Evolutionary conservation across 139 green algal genomes (phyloP), one percentile per base, ranked within the genome.

Genomic region (Edaphochlamys debaryana): DNA sequence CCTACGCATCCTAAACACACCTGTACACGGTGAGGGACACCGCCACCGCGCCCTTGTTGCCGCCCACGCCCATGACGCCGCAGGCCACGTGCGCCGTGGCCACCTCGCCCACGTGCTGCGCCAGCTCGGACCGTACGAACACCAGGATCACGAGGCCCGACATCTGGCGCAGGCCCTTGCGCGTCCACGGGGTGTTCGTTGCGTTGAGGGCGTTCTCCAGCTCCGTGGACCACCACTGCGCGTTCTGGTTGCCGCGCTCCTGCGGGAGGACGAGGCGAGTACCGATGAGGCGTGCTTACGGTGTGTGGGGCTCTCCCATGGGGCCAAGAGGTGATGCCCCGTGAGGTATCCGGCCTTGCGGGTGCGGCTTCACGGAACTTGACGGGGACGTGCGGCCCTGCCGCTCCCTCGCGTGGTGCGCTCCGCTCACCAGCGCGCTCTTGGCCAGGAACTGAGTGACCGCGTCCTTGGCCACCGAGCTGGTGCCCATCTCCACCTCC

Each of bases 31-130:
- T 87, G 83, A 99, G 96, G 54, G 92, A 90, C 22, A 98, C 88
- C 15, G 92, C 97, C 32, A 97, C 95, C 1, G 90, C 97, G 32
- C 97, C 97, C 91, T 99, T 99, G 93, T 99, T 99, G 70, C 95
- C 96, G 37, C 95, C 95, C 40, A 98, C 90, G 25, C 96, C 96
- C 87, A 98, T 89, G 62, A 98, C 93, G 27, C 97, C 97, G 74
- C 95, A 98, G 0, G 94, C 92, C 36, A 99, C 96, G 36, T 87
- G 91, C 29, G 94, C 85, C 0, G 95, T 98, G 25, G 90, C 78
- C 27, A 98, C 91, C 62, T 97, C 93, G n/a, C 94, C 94, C 25
- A 96, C 84, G 69, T 92, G 69, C 9, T 67, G 68, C 70, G 70
- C 62, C 69, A 81, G 75, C 38, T 71, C 75, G 7, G 30, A 13